Evolutionary conservation across 805 yeast genomes (phyloP), one percentile per base, ranked within the genome.

Genomic region (Candida takata): DNA sequence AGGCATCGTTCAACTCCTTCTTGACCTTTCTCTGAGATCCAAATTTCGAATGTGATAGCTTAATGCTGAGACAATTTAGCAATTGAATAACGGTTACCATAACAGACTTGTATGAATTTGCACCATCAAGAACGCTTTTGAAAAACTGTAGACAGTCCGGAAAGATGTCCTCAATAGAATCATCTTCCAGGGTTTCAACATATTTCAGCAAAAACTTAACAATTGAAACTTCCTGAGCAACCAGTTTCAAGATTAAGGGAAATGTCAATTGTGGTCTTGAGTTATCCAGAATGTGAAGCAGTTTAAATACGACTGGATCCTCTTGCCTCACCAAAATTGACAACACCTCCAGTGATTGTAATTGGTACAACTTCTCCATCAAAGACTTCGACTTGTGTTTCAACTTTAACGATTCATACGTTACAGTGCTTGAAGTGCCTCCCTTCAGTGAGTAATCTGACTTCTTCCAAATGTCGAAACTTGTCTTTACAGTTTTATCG

Each of bases 141-240:
- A 84, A 62, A 44, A 84, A 87, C 3, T 55, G 54, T 18, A 74
- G 60, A 24, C 79, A 61, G 16, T 69, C 72, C 8, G 57, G 55
- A 79, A 87, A 90, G 14, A 87, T 70, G 39, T 90, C 97, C 40
- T 82, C 87, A 33, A 86, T 63, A 0, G 84, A 76, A 47, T 86
- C 95, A 42, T 70, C 70, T 44, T 84, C 95, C 27, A 88, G 61
- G 0, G 87, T 70, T 5, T 60, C 60, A 16, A 80, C 61, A 54
- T 90, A 92, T 0, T 60, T 62, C 7, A 76, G 65, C 39, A 87
- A 56, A 25, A 53, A 50, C 3, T 47, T 44, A 5, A 39, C 38
- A 3, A 41, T 35, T 2, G 32, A 38, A 1, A 29, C 37, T 3
- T 43, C 33, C 11, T 75, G 61, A 16, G 58, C 52, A 23, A 81